Base-by-base conservation (phyloP, 2,329 filamentous ascomycete genomes). In the Fusarium sp. region DNA sequence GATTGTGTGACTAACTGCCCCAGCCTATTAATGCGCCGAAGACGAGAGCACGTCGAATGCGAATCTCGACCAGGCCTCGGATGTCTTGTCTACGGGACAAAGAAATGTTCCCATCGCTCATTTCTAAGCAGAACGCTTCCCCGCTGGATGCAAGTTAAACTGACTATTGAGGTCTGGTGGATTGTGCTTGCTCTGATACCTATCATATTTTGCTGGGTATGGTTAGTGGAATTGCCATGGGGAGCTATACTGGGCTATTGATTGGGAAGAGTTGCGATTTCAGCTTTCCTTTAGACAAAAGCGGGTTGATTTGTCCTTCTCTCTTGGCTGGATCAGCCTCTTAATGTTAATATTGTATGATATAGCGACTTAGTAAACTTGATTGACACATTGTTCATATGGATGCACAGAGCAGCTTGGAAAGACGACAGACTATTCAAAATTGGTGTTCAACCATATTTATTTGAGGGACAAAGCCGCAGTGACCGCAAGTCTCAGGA, bases 11-110 rank as follows among this genome's bases (percentile, higher is more conserved):
- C 50, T 34, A 28, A 51, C 26, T 23, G 2, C 20, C 10, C 16
- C 36, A 88, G 86, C 2, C 75, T 88, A 0, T 75, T 89, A 7
- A 89, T 89, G 85, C 83, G 85, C 67, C 81, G 86, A 38, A 81
- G 88, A 16, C 81, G 88, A 57, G 83, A 88, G 62, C 88, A 90
- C 69, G 77, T 85, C 13, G 88, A 90, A 73, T 90, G 88, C 71
- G 86, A 89, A 71, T 84, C 83, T 20, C 80, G 84, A 0, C 85
- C 85, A 1, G 85, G 84, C 2, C 76, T 88, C 1, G 86, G 86
- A 5, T 88, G 86, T 70, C 78, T 88, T 11, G 82, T 88, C 12
- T 84, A 83, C 55, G 84, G 82, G 26, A 88, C 86, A 6, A 70
- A 67, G 0, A 79, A 74, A 3, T 89, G 86, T 62, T 72, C 78